Base-by-base conservation (phyloP, 2,329 filamentous ascomycete genomes). In the Penicillium brevicompactum region DNA sequence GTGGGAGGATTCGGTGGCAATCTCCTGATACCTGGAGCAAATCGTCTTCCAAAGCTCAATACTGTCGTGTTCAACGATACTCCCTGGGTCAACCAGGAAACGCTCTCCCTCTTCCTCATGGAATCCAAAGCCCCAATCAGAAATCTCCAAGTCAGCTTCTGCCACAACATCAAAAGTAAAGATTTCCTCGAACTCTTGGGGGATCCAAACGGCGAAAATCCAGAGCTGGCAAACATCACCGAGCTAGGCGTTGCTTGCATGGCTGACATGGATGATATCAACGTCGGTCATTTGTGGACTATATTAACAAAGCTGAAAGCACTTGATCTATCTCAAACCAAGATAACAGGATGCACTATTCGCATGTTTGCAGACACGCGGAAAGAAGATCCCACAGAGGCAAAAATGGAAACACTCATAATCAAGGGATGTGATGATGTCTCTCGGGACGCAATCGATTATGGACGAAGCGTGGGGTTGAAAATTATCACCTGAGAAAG, bases 281-380 rank as follows among this genome's bases (percentile, higher is more conserved):
- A 56, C 5, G 56, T 68, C 1, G 38, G 49, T 1, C 8, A 22
- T 8, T 52, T 75, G 2, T 51, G 67, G 10, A 40, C 57, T 2
- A 47, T 42, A 10, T 59, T 75, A 41, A 60, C 62, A 0, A 63
- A 67, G 2, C 47, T 77, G 14, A 71, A 68, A 46, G 54, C 65
- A 1, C 62, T 77, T 5, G 56, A 75, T 57, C 22, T 77, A 8
- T 71, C 71, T 0, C 60, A 61, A 37, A 76, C 72, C 1, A 56
- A 50, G 11, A 67, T 77, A 5, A 74, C 71, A 5, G 74, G 74
- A 0, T 56, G 64, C 14, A 63, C 69, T 1, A 61, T 76, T 37
- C 74, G 72, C 31, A 61, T 51, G n/a, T 55, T 76, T 21, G 69
- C 68, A 1, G 67, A 72, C 52, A 51, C 61, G 2, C 58, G 56